phyloP scores from a whole-genome alignment of 2,329 filamentous ascomycete species.

The Paradendryphiella salina region DNA sequence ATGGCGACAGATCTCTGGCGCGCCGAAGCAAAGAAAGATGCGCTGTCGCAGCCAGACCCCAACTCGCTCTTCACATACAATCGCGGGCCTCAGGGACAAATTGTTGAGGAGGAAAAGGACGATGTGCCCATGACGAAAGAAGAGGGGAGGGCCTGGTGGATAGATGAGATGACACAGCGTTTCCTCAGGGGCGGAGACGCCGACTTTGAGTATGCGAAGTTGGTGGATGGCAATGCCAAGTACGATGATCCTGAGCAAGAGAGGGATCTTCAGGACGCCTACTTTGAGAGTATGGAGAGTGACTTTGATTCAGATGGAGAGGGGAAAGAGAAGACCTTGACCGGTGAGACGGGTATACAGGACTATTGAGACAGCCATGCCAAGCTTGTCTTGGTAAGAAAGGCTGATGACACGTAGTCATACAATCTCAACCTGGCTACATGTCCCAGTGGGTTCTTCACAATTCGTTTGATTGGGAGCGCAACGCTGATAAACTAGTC shows the following conservation, averaged over 20 bases:
- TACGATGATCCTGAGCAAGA: slow-evolving; percentile 68
- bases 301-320: slow-evolving; percentile 61
- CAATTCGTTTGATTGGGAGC: background rate
- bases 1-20: slow-evolving; percentile 77
- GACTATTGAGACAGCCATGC: slow-evolving; percentile 47
- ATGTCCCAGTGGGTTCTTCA: background rate
- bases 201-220: slow-evolving; percentile 72
- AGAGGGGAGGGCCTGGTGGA: slow-evolving; percentile 71
- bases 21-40: slow-evolving; percentile 73
- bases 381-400: background rate
- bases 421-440: background rate
- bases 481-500: slow-evolving; percentile 2
- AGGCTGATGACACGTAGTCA: background rate
- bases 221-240: slow-evolving; percentile 71
- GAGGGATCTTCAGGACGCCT: slow-evolving; percentile 70
- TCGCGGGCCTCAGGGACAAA: slow-evolving; percentile 58
- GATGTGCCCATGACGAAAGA: slow-evolving; percentile 62
- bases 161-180: slow-evolving; percentile 69
- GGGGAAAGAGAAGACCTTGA: slow-evolving; percentile 43
- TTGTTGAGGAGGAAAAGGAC: slow-evolving; percentile 62
- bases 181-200: slow-evolving; percentile 75
- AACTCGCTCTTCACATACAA: slow-evolving; percentile 56
- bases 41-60: slow-evolving; percentile 59
- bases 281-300: slow-evolving; percentile 79
- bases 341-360: slow-evolving; percentile 55